Evolutionary conservation across 139 green algal genomes (phyloP), one percentile per base, ranked within the genome.

Genomic region (Micromonas commoda): DNA sequence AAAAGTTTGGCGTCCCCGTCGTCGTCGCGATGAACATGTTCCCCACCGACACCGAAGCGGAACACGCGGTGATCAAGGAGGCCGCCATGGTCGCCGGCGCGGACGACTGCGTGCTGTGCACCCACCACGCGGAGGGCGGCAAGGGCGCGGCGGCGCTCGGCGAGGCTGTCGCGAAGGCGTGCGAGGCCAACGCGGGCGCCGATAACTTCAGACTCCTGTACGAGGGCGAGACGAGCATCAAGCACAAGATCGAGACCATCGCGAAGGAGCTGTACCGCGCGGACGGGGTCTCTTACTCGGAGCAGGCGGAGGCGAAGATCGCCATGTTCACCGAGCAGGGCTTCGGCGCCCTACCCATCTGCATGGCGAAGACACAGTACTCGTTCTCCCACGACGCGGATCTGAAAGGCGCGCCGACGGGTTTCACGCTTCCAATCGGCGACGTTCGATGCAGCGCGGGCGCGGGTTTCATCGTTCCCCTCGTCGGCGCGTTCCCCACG

Each of bases 341-440:
- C 32, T 97, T 96, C 73, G 87, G 80, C 72, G 81, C 88, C 31
- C 87, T 99, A 76, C 96, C 96, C 54, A 95, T 99, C 72, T 99
- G 96, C 88, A 98, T 98, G 91, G 96, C 96, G 64, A 99, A 99
- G 86, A 99, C 96, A 63, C 95, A 97, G 84, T 97, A 97, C 88
- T 93, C 86, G 63, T 97, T 97, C 85, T 92, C 84, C 51, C 84
- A 93, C 68, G 89, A 97, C 75, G 81, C 92, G 34, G 83, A 69
- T 9, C 35, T 85, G 19, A 97, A 97, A 80, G 92, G 88, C 76
- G 83, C 92, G 0, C 93, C 93, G 52, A 86, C 29, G 20, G 96
- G 94, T 28, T 98, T 98, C 81, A 85, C 82, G 19, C 85, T 99
- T 68, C 91, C 89, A 1, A 95, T 99, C 79, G 78, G 84, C 6